Conservation (phyloP, 2,329 filamentous ascomycete genomes). For the Penicillium occitanis region DNA sequence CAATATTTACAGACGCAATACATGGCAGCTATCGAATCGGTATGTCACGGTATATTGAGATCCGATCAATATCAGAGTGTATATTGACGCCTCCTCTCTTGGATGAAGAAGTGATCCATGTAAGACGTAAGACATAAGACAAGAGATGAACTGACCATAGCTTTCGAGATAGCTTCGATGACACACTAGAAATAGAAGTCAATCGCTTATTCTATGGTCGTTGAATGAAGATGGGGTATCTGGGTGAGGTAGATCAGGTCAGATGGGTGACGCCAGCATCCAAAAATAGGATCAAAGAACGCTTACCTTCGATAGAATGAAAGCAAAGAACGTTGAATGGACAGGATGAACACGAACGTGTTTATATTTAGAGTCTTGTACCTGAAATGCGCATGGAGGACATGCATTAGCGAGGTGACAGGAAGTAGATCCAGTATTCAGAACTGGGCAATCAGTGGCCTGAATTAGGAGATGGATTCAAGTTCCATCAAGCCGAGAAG, state of each 20-base stretch:
- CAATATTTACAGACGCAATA: background rate
- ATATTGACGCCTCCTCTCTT: background rate
- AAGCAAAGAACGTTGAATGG: background rate
- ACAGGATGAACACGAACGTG: background rate
- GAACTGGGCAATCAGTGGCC: background rate
- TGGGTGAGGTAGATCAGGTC: background rate
- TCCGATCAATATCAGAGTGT: background rate
- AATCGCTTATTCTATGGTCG: background rate
- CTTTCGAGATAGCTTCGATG: background rate
- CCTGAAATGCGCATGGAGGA: background rate
- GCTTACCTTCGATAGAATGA: background rate
- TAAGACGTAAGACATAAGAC: background rate
- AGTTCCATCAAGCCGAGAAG: background rate
- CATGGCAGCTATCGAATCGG: background rate
- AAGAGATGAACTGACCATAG: background rate
- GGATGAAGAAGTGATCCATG: background rate
- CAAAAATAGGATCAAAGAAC: background rate
- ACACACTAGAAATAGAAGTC: background rate
- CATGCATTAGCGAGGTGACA: background rate
- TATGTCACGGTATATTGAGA: background rate
- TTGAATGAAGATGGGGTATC: background rate
- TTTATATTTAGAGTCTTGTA: background rate
- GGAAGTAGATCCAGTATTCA: background rate
- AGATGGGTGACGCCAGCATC: background rate
- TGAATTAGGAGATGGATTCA: background rate